Evolutionary conservation across 2,329 filamentous ascomycete genomes (phyloP).

Genomic region (Graphilbum ipis-grandicollis): DNA sequence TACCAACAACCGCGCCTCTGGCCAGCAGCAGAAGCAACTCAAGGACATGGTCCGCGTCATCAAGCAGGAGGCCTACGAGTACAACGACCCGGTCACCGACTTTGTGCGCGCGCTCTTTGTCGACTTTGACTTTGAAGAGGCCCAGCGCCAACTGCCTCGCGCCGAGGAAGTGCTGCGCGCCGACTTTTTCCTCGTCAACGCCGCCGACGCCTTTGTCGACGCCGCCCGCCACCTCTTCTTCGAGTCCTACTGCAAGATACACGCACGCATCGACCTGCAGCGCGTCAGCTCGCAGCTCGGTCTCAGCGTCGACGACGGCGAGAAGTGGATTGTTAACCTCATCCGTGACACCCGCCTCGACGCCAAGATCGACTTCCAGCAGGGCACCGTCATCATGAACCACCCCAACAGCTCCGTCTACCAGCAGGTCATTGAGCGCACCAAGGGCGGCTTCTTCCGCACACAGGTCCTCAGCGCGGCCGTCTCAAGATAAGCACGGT

Average conservation of each 20-base stretch:
- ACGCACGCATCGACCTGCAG: constrained; percentile 95
- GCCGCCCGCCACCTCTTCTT: constrained; percentile 91
- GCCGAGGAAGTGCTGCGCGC: constrained; percentile 81
- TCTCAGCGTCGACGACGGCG: constrained; percentile 82
- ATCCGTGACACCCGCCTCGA: constrained; percentile 95
- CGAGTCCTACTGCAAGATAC: constrained; percentile 99
- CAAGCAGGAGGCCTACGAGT: constrained; percentile 94
- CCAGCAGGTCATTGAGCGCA: constrained; percentile 97
- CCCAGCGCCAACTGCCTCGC: constrained; percentile 68
- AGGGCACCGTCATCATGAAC: constrained; percentile 98
- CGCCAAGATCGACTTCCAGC: constrained; percentile 98
- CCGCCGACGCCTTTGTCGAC: constrained; percentile 81
- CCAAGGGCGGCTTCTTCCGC: constrained; percentile 96
- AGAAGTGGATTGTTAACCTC: constrained; percentile 99
- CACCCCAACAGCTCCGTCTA: constrained; percentile 97
- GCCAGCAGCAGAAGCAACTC: constrained; percentile 89
- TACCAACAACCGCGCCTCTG: too few relatives aligned
- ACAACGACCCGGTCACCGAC: constrained; percentile 86
- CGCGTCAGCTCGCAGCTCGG: constrained; percentile 85
- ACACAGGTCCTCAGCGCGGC: constrained; percentile 80
- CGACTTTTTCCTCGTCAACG: constrained; percentile 87
- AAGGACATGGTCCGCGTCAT: constrained; percentile 95
- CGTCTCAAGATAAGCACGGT: constrained; percentile 22
- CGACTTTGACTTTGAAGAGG: constrained; percentile 93
- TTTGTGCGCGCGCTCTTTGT: constrained; percentile 95